Evolutionary conservation across 164 flowering plant species (phyloP).

Genomic region (Protea cynaroides): DNA sequence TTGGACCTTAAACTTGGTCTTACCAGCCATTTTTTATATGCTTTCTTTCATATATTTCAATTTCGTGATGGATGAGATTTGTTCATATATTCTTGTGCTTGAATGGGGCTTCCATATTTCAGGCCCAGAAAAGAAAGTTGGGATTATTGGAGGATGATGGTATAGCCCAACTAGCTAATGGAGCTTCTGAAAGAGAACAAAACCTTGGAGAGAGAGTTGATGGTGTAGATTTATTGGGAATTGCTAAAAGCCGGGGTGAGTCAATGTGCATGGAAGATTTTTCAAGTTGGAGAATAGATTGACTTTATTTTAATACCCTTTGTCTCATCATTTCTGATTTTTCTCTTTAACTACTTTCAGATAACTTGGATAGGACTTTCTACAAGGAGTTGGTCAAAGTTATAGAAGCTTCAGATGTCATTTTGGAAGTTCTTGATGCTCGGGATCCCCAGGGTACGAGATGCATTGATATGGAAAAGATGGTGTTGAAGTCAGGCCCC

Average conservation of each 20-base stretch:
- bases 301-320: background rate
- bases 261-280: background rate
- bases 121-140: no score
- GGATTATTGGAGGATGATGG: constrained; percentile 60
- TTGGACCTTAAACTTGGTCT: no score
- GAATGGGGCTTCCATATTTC: no score
- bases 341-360: constrained; percentile 23
- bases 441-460: constrained; percentile 96
- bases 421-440: constrained; percentile 95
- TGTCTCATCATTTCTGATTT: background rate
- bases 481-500: constrained; percentile 73
- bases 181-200: constrained; percentile 14
- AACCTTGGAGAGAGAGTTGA: constrained; percentile 19
- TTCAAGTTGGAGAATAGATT: background rate
- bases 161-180: constrained; percentile 12
- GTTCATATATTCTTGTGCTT: no score
- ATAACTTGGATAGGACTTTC: constrained; percentile 73
- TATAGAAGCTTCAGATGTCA: constrained; percentile 92
- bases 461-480: constrained; percentile 88
- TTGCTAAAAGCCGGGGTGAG: constrained; percentile 39
- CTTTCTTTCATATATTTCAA: no score
- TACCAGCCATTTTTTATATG: no score
- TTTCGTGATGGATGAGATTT: no score
- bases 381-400: constrained; percentile 92
- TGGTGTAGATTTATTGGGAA: constrained; percentile 14